These are phyloP conservation scores for Penicillium odoratum DNA, from an alignment of 495 filamentous ascomycete species.

Conservation along the genomic window DNA sequence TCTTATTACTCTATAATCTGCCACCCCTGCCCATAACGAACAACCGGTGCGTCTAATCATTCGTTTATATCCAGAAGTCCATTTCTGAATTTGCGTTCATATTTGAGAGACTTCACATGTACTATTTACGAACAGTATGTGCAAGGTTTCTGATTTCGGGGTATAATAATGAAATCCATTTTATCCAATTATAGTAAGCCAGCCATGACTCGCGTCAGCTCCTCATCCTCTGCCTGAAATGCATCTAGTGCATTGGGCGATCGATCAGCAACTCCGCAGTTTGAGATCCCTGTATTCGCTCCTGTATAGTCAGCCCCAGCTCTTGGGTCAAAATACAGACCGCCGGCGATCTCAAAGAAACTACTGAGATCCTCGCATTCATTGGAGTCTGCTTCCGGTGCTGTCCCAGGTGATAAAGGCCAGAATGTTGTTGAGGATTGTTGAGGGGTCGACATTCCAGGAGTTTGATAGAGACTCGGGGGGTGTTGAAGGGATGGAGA, in stretches of 20 bases:
- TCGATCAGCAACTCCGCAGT: slow-evolving; percentile 4
- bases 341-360: slow-evolving; percentile 47
- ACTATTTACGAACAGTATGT: neutral
- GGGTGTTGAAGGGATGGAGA: slow-evolving; percentile 9
- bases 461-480: slow-evolving; percentile 9
- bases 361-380: slow-evolving; percentile 42
- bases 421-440: slow-evolving; percentile 22
- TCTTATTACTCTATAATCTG: no score
- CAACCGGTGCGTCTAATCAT: no score
- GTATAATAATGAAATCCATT: no score
- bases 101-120: no score
- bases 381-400: slow-evolving; percentile 19
- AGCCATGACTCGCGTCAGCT: slow-evolving; percentile 43
- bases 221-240: slow-evolving; percentile 44
- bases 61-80: no score
- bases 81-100: no score
- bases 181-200: slow-evolving; percentile 31
- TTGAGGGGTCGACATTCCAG: slow-evolving; percentile 17
- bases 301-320: slow-evolving; percentile 12
- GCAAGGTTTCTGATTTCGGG: neutral
- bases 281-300: slow-evolving; percentile 16
- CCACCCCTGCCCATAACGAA: no score
- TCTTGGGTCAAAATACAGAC: slow-evolving; percentile 36
- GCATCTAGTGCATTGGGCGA: slow-evolving; percentile 24
- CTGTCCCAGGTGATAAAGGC: slow-evolving; percentile 21